These are phyloP conservation scores for Primulina eburnea DNA, from an alignment of 257 asterid species.

Conservation along the genomic window DNA sequence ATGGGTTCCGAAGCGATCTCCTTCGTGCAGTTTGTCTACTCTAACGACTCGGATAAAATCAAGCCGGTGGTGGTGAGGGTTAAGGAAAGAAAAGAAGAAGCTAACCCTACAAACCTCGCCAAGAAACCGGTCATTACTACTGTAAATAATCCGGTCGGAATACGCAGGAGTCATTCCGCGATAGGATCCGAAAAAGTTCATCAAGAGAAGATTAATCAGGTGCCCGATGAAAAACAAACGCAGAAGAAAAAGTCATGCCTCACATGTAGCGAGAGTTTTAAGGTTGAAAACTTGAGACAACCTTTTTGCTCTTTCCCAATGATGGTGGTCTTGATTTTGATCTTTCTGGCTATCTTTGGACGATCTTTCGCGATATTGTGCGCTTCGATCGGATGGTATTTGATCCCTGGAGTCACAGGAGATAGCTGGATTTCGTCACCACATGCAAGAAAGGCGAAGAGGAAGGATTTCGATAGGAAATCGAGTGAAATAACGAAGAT, in stretches of 20 bases:
- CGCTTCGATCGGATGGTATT: slow-evolving; percentile 57
- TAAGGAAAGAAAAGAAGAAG: slow-evolving; percentile 24
- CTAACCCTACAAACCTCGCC: background rate
- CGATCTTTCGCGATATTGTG: slow-evolving; percentile 58
- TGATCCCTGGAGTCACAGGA: slow-evolving; percentile 35
- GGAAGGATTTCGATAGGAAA: slow-evolving; percentile 39
- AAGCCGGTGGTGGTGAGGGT: slow-evolving; percentile 51
- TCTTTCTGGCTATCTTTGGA: slow-evolving; percentile 40
- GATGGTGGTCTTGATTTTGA: slow-evolving; percentile 39
- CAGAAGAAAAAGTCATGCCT: background rate
- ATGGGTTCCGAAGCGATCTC: slow-evolving; percentile 46
- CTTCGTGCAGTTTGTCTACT: slow-evolving; percentile 51
- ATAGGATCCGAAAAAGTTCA: background rate
- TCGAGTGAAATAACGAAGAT: slow-evolving; percentile 16
- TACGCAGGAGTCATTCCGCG: background rate
- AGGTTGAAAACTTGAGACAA: slow-evolving; percentile 25
- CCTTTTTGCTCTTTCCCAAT: slow-evolving; percentile 34
- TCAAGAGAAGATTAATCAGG: background rate
- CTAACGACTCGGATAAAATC: slow-evolving; percentile 35
- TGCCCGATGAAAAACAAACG: background rate
- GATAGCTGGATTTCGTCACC: slow-evolving; percentile 23
- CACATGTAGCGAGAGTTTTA: slow-evolving; percentile 5
- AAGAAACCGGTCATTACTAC: background rate
- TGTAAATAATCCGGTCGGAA: too few species aligned
- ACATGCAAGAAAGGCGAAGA: slow-evolving; percentile 35